A percentile compares a stretch with the other conserved stretches of the same genome.
phyloP scores from a whole-genome alignment of 148 eudicot species.

The Rheum nobile region DNA sequence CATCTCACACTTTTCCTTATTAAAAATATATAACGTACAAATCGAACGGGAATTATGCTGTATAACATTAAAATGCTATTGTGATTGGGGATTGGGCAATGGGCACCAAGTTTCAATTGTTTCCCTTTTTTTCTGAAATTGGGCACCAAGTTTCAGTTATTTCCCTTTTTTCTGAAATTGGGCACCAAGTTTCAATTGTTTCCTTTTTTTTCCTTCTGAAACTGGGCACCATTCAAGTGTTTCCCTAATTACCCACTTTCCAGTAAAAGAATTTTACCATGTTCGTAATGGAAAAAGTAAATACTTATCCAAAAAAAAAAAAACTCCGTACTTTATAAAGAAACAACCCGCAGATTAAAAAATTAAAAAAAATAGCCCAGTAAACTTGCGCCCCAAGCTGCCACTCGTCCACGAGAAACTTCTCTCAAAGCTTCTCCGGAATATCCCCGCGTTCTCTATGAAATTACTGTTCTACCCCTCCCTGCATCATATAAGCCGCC shows the following conservation, averaged over 20 bases:
- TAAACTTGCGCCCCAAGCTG: slow-evolving; percentile 3
- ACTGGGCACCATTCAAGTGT: neutral
- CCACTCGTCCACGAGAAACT: slow-evolving; percentile 2
- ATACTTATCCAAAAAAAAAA: neutral
- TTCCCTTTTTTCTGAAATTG: neutral
- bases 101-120: neutral
- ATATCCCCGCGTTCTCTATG: neutral
- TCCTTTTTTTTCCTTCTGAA: no score
- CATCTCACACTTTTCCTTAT: no score
- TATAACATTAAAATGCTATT: neutral
- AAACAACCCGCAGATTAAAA: neutral
- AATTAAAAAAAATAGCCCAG: neutral
- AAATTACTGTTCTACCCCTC: neutral
- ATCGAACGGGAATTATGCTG: no score
- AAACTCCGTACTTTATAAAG: neutral
- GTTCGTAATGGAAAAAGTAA: no score
- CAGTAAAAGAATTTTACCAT: neutral
- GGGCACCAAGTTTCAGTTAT: neutral
- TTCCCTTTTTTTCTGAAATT: neutral
- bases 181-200: neutral
- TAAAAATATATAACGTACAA: no score
- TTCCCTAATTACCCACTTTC: neutral
- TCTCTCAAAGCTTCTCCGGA: neutral
- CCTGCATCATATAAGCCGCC: neutral
- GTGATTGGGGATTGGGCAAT: neutral